phyloP scores from a whole-genome alignment of 2,329 filamentous ascomycete species.

The Samsoniella hepiali region DNA sequence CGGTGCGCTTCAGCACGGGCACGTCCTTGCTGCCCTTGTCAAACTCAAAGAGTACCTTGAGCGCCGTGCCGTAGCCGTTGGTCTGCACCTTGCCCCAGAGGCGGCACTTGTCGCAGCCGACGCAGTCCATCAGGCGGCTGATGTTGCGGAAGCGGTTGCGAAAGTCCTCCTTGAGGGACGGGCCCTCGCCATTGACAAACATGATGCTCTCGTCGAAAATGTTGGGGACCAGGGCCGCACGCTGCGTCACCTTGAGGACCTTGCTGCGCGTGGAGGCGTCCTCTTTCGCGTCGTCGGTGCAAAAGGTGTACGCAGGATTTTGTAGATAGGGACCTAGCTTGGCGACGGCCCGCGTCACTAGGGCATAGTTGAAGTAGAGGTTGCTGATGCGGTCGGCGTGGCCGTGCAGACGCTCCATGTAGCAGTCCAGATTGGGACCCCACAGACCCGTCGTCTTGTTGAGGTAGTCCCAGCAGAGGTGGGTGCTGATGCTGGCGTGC shows the following conservation, averaged over 20 bases:
- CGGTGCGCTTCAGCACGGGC: slow-evolving; percentile 77
- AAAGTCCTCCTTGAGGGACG: slow-evolving; percentile 92
- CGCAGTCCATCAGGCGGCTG: slow-evolving; percentile 95
- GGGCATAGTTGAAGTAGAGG: slow-evolving; percentile 97
- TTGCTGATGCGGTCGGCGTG: slow-evolving; percentile 93
- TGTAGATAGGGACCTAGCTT: slow-evolving; percentile 82
- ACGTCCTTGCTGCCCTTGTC: slow-evolving; percentile 64
- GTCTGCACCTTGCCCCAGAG: slow-evolving; percentile 98
- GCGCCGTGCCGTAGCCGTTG: slow-evolving; percentile 85
- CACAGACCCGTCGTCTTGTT: slow-evolving; percentile 94
- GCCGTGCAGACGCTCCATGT: slow-evolving; percentile 77
- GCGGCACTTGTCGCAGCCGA: slow-evolving; percentile 96
- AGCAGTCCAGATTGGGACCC: slow-evolving; percentile 88
- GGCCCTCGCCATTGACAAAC: slow-evolving; percentile 77
- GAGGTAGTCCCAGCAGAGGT: slow-evolving; percentile 92
- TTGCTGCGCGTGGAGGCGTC: slow-evolving; percentile 77
- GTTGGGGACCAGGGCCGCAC: slow-evolving; percentile 65
- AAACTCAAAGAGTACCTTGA: slow-evolving; percentile 95
- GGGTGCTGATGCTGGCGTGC: slow-evolving; percentile 96
- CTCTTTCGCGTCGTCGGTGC: slow-evolving; percentile 77
- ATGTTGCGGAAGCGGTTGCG: slow-evolving; percentile 96
- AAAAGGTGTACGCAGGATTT: slow-evolving; percentile 74
- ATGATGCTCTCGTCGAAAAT: slow-evolving; percentile 95
- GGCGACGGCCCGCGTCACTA: slow-evolving; percentile 86
- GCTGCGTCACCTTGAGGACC: slow-evolving; percentile 70